Evolutionary conservation across 148 eudicot genomes (phyloP), one percentile per base, ranked within the genome.

Genomic region (Camellia japonica): DNA sequence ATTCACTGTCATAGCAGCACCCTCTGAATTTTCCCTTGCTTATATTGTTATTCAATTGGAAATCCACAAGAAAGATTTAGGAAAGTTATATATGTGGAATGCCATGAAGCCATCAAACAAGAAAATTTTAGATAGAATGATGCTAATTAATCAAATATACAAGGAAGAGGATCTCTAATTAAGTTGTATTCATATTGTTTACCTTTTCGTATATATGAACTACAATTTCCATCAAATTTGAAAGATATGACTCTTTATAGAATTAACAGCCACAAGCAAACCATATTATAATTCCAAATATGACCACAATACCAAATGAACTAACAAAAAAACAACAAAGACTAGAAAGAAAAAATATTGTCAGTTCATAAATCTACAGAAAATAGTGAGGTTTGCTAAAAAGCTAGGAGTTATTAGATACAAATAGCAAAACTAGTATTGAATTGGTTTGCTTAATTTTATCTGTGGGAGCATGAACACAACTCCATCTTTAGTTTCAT

Each of bases 11-110:
- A 20, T 54, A 68, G n/a, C 68, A 70, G 59, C 60, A 12, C 74
- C 74, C 7, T 81, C 75, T 42, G 76, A 71, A 52, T 51, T 61
- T 71, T 83, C 84, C 60, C 81, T 76, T 72, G 80, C 88, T 86
- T 77, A 7, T 54, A 30, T 16, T 3, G 51, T 65, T 13, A 43
- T 42, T 65, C 58, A 62, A 71, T 23, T 23, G 14, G 55, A 71
- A 85, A 67, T 42, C 5, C 65, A 73, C 41, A 65, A 38, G 6
- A 78, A 72, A 42, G 46, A 9, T 60, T 49, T 38, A 20, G 19
- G 68, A 74, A 75, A 30, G 19, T 19, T 47, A n/a, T 2, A 51
- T 13, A 2, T 11, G n/a, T 18, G 62, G 42, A 38, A 16, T 0
- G 14, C 51, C 43, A 47, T 72, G 20, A 73, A 72, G 5, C 49